A percentile compares a stretch with the other conserved stretches of the same genome.
These are phyloP conservation scores for Sporobolomyces pararoseus DNA, from an alignment of 768 basidiomycete species.

Conservation along the genomic window DNA sequence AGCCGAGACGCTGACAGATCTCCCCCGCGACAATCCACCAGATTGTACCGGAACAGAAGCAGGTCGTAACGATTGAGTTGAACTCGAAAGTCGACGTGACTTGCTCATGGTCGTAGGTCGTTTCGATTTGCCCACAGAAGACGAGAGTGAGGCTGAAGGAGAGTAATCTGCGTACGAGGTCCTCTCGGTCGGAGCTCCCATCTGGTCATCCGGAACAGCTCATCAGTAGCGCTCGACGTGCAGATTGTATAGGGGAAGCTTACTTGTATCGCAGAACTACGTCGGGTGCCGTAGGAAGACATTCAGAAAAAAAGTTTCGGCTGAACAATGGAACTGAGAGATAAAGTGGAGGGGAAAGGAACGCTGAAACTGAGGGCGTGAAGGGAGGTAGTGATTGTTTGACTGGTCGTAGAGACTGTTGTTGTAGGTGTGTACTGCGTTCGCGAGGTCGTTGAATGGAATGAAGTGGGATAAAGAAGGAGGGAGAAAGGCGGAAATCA, in stretches of 20 bases:
- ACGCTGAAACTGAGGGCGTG: background rate
- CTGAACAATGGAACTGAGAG: background rate
- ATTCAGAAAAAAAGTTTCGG: background rate
- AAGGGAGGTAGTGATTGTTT: background rate
- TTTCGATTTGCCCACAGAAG: conserved; percentile 28
- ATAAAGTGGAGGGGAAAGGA: background rate
- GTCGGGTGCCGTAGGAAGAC: conserved; percentile 26
- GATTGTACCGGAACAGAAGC: conserved; percentile 2
- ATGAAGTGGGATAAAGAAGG: background rate
- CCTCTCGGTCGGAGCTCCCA: conserved; percentile 10
- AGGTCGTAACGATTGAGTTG: conserved; percentile 6
- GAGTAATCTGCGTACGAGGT: conserved; percentile 4
- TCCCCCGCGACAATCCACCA: background rate
- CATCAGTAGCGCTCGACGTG: background rate
- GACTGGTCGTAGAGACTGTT: too few relatives aligned
- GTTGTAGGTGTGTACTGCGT: too few relatives aligned
- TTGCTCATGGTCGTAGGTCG: conserved; percentile 17
- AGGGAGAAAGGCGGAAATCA: too few relatives aligned
- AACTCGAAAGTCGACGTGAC: conserved; percentile 20
- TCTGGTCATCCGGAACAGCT: background rate
- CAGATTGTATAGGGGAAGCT: background rate
- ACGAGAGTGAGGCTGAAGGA: conserved; percentile 12
- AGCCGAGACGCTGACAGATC: background rate
- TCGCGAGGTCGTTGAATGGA: too few relatives aligned
- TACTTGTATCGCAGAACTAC: conserved; percentile 13